These are phyloP conservation scores for Ambrosiella cleistominuta DNA, from an alignment of 2,329 filamentous ascomycete genomes.

Conservation along the genomic window DNA sequence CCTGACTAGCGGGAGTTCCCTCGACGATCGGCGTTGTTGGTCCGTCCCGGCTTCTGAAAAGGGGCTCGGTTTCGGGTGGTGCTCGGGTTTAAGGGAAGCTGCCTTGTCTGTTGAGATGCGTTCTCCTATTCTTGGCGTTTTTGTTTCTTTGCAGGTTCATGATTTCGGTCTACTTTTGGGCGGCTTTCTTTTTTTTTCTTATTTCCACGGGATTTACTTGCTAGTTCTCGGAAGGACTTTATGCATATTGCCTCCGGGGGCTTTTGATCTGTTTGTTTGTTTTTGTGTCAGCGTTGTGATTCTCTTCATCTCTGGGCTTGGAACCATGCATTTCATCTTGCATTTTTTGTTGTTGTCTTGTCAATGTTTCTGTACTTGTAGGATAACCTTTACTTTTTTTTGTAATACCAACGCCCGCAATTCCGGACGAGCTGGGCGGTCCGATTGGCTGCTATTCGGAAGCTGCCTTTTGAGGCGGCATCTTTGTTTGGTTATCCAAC, in stretches of 20 bases:
- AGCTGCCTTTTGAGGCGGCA: too few species aligned
- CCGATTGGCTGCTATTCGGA: too few species aligned
- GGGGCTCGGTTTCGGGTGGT: neutral
- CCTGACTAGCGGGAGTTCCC: neutral
- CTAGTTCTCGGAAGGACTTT: too few species aligned
- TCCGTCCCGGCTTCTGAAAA: neutral
- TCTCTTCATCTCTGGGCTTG: neutral
- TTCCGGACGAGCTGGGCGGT: neutral
- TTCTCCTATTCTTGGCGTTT: too few species aligned
- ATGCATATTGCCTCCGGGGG: neutral
- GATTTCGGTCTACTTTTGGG: too few species aligned
- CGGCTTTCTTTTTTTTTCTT: too few species aligned
- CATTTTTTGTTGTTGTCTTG: slow-evolving; percentile 1
- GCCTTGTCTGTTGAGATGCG: too few species aligned
- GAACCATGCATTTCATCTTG: neutral
- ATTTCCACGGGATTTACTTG: too few species aligned
- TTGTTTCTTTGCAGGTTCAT: too few species aligned
- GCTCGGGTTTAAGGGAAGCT: neutral
- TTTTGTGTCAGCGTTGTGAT: slow-evolving; percentile 1
- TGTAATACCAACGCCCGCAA: slow-evolving; percentile 10
- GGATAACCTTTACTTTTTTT: slow-evolving; percentile 4
- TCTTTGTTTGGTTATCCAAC: neutral
- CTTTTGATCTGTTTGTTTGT: neutral
- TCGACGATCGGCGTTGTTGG: too few species aligned
- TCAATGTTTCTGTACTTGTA: slow-evolving; percentile 1